Conservation (phyloP, 176 grass and related monocot species). For the Poa annua region DNA sequence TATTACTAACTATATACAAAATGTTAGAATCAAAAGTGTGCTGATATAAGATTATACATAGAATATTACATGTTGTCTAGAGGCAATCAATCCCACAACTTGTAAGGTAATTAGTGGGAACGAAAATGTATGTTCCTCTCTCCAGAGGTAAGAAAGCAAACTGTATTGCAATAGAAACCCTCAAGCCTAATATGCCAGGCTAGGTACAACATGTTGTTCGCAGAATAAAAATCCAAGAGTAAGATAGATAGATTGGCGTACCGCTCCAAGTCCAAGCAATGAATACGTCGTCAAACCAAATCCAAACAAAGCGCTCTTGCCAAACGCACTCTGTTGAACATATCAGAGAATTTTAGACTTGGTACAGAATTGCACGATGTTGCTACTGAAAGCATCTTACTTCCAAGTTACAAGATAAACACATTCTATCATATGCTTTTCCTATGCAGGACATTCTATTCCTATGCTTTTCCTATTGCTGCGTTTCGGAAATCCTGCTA, state of each 20-base stretch:
- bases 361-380: slow-evolving; percentile 1
- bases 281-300: slow-evolving; percentile 93
- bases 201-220: background rate
- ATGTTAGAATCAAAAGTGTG: background rate
- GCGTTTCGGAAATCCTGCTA: background rate
- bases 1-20: background rate
- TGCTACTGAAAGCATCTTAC: slow-evolving; percentile 19
- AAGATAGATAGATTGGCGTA: slow-evolving; percentile 39
- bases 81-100: background rate
- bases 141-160: slow-evolving; percentile 2
- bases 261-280: slow-evolving; percentile 95
- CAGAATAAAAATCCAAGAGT: background rate
- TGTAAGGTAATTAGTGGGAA: background rate
- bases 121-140: slow-evolving; percentile 1
- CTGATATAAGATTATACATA: background rate
- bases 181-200: background rate
- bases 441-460: too few species aligned
- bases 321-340: slow-evolving; percentile 80
- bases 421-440: too few species aligned
- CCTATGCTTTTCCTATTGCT: too few species aligned
- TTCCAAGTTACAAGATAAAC: background rate
- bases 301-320: slow-evolving; percentile 79
- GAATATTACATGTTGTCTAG: background rate
- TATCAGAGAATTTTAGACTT: slow-evolving; percentile 40
- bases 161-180: slow-evolving; percentile 9